Base-by-base conservation (phyloP, 1,139 yeast genomes). In the Hansenula lynferdii region DNA sequence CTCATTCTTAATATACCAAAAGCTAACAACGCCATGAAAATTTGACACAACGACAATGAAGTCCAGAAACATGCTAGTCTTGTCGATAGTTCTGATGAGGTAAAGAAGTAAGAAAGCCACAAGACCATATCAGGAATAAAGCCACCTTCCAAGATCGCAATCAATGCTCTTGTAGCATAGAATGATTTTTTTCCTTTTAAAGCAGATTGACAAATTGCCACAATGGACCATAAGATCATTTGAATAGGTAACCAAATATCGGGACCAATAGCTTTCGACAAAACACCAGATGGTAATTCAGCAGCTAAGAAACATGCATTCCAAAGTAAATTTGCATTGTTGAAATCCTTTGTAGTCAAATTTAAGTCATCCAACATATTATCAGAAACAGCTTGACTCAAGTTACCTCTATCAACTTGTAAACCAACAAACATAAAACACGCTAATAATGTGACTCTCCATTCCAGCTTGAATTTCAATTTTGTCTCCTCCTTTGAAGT, bases 71-170 rank as follows among this genome's bases (percentile, higher is more conserved):
- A 60, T 5, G 77, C 64, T 15, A 75, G 54, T 12, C 82, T 58
- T 23, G 70, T 48, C 0, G 78, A 65, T 7, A 74, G 56, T 47
- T 75, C 79, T 9, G 53, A 59, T 23, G 69, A 49, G 8, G 72
- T 75, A 57, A 70, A 75, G 49, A 74, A 75, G 50, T 73, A 72
- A 6, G 77, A 67, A 39, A 75, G 58, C 69, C 76, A 75, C 17
- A 72, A 61, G 22, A 72, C 67, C 17, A 71, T 56, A 38, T 75
- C 79, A 3, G 78, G 72, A 35, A 75, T 71, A 41, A 75, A 75
- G 0, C 80, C 80, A 21, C 80, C 79, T 48, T 74, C 73, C 17
- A 72, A 57, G 5, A 58, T 36, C 5, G 79, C 80, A 18, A 73
- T 57, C 14, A 75, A 55, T 3, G 63, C 69, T 35, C 80, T 60